phyloP scores from a whole-genome alignment of 208 protist genomes.

The Crithidia sp. region DNA sequence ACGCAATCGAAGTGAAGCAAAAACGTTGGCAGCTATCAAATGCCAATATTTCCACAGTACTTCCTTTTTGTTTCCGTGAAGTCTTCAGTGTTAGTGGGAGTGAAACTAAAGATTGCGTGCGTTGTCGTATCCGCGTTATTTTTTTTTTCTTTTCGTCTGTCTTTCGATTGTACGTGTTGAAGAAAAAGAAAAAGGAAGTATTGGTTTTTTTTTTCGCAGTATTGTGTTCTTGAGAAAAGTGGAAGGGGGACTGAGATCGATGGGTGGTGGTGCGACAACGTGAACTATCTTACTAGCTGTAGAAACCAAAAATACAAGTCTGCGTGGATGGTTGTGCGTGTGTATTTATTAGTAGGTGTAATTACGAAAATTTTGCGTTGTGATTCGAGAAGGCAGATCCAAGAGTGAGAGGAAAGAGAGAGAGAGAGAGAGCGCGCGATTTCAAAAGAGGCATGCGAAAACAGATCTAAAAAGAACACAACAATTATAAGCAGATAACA shows the following conservation, averaged over 20 bases:
- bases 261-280: background rate
- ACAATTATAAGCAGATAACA: background rate
- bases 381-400: background rate
- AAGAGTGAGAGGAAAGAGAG: background rate
- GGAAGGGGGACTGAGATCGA: background rate
- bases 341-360: too few relatives aligned
- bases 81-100: too few relatives aligned
- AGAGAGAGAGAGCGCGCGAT: conserved; percentile 6
- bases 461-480: background rate
- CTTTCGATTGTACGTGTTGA: background rate
- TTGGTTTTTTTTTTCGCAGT: background rate
- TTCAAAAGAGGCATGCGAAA: background rate
- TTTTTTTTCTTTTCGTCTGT: background rate
- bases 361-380: too few relatives aligned
- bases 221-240: background rate
- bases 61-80: background rate
- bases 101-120: too few relatives aligned
- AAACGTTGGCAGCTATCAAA: conserved; percentile 14
- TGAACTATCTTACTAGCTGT: background rate
- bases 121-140: background rate
- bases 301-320: background rate
- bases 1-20: background rate
- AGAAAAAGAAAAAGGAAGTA: background rate
- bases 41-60: background rate
- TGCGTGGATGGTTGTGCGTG: too few relatives aligned